Base-by-base conservation (phyloP, 2,329 filamentous ascomycete species). In the Exophiala xenobiotica region DNA sequence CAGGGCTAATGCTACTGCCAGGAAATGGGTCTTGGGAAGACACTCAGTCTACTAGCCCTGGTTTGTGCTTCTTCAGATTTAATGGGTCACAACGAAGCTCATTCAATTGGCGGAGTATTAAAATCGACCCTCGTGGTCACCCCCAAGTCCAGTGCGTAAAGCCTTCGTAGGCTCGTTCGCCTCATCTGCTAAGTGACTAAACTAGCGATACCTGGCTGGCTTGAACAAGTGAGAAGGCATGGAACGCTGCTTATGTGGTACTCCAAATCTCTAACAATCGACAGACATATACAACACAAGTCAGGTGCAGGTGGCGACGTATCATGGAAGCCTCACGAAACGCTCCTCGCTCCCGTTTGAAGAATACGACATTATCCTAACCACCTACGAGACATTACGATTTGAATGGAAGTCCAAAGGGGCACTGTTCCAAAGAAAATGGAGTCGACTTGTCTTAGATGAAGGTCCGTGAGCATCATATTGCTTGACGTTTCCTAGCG, bases 11-110 rank as follows among this genome's bases (percentile, higher is more conserved):
- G 29, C 8, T 23, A 46, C 39, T 7, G 39, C 14, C 47, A 68
- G 64, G 67, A 70, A 20, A 70, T 70, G 68, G 68, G 68, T 0
- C 58, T 70, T 1, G 68, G 68, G 0, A 70, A 71, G 44, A 66
- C 66, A 0, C 52, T 70, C 2, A 65, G 57, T 19, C 57, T 59
- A 0, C 18, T 70, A 0, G 61, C 68, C 9, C 47, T 67, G 1
- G 62, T 70, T n/a, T n/a, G n/a, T n/a, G n/a, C n/a, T n/a, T n/a
- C n/a, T n/a, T n/a, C n/a, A n/a, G n/a, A n/a, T n/a, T n/a, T n/a
- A n/a, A n/a, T n/a, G n/a, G n/a, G n/a, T n/a, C n/a, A n/a, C n/a
- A n/a, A n/a, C n/a, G n/a, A n/a, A 9, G 64, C 56, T 20, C 60
- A 9, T 12, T 51, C 45, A 18, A 46, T 19, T 33, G 3, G 26